phyloP scores from a whole-genome alignment of 2,329 filamentous ascomycete species.

The Fusarium sp. region DNA sequence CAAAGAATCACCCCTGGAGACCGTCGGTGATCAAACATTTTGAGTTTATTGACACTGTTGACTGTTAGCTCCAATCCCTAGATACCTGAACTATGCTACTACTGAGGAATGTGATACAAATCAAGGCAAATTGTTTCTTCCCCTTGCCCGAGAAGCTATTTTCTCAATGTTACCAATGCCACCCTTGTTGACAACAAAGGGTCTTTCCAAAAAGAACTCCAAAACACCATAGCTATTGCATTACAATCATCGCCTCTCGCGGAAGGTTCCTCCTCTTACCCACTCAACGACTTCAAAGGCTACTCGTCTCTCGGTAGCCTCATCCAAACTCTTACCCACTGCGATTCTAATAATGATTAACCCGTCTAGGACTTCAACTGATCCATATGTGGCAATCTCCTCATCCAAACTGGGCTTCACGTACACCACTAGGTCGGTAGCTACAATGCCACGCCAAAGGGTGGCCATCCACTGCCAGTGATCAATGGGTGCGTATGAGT shows the following conservation, averaged over 20 bases:
- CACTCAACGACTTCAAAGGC: conserved; percentile 92
- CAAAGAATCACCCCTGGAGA: neutral
- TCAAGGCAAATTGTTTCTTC: conserved; percentile 10
- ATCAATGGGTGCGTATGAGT: conserved; percentile 83
- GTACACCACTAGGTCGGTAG: conserved; percentile 82
- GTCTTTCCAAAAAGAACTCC: neutral
- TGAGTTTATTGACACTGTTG: conserved; percentile 4
- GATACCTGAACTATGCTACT: conserved; percentile 9
- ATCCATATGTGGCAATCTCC: conserved; percentile 53
- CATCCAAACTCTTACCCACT: conserved; percentile 63
- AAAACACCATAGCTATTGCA: conserved; percentile 1
- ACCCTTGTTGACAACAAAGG: neutral
- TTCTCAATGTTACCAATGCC: conserved; percentile 2
- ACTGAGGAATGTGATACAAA: conserved; percentile 22
- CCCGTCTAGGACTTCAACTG: conserved; percentile 66
- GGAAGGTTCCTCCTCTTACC: conserved; percentile 65
- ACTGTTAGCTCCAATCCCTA: conserved; percentile 16
- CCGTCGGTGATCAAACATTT: conserved; percentile 2
- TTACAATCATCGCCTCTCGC: conserved; percentile 41
- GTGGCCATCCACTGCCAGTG: conserved; percentile 99
- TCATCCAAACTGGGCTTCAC: conserved; percentile 59
- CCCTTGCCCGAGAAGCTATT: neutral
- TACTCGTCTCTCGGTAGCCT: conserved; percentile 77
- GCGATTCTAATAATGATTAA: conserved; percentile 67
- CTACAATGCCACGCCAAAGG: conserved; percentile 87